These are phyloP conservation scores for Fraxinus angustifolia DNA, from an alignment of 305 asterid species.

Conservation along the genomic window DNA sequence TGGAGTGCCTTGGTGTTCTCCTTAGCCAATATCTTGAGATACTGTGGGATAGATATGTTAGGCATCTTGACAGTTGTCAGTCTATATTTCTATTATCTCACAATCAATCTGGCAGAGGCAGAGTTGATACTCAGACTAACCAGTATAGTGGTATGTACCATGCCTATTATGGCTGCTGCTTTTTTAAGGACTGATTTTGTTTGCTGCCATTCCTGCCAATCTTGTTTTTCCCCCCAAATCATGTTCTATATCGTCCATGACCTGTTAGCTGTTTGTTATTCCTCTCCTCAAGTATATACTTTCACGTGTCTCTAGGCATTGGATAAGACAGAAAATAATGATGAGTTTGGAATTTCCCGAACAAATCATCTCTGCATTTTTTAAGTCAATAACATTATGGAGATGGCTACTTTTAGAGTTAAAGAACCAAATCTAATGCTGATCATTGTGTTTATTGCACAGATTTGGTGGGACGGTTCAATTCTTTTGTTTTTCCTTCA, in stretches of 20 bases:
- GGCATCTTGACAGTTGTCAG: constrained; percentile 57
- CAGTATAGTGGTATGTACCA: constrained; percentile 49
- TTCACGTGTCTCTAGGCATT: constrained; percentile 1
- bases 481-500: constrained; percentile 35
- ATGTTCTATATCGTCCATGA: not conserved
- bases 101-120: constrained; percentile 35
- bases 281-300: constrained; percentile 5
- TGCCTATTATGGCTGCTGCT: not conserved
- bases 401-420: constrained; percentile 17
- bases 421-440: constrained; percentile 8
- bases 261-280: constrained; percentile 10
- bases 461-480: constrained; percentile 71
- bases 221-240: not conserved
- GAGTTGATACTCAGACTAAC: constrained; percentile 25
- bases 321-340: not conserved
- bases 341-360: not conserved
- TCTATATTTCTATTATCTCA: constrained; percentile 47
- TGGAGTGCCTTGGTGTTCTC: constrained; percentile 66
- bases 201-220: constrained; percentile 2
- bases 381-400: not conserved
- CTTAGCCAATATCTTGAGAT: constrained; percentile 48
- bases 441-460: constrained; percentile 28
- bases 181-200: constrained; percentile 3
- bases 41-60: constrained; percentile 63
- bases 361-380: not conserved